phyloP scores from a whole-genome alignment of 306 rosid genomes.

The Vigna angularis region DNA sequence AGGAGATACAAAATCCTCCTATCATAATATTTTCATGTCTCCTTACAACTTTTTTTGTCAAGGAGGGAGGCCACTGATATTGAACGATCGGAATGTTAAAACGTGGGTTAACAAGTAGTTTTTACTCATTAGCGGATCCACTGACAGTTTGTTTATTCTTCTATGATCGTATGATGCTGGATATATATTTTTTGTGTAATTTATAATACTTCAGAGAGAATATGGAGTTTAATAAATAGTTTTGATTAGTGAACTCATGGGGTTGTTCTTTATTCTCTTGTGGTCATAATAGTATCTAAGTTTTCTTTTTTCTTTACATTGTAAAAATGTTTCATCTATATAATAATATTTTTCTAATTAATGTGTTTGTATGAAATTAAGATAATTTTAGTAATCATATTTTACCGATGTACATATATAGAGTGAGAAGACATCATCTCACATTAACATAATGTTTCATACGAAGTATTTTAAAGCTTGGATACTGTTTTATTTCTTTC shows the following conservation, averaged over 20 bases:
- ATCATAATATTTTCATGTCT: too few species aligned
- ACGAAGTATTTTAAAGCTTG: constrained; percentile 15
- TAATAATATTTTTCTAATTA: constrained; percentile 6
- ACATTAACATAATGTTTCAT: constrained; percentile 5
- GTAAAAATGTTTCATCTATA: not conserved
- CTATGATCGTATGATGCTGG: not conserved
- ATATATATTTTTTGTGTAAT: constrained; percentile 13
- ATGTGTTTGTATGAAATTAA: not conserved
- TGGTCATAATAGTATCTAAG: not conserved
- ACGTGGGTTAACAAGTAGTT: not conserved
- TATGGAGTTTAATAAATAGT: not conserved
- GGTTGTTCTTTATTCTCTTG: not conserved
- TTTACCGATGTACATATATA: not conserved
- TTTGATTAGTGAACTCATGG: not conserved
- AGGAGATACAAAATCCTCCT: too few species aligned
- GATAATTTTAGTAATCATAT: not conserved
- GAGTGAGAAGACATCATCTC: not conserved
- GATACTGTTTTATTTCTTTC: not conserved
- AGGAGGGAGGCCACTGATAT: not conserved
- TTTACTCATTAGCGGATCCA: not conserved
- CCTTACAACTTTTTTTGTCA: too few species aligned
- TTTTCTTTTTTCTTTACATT: not conserved
- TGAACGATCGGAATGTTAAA: not conserved
- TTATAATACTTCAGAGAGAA: not conserved
- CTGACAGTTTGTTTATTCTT: constrained; percentile 1